Evolutionary conservation across 1,284 basidiomycete species (phyloP), one percentile per base, ranked within the genome.

Genomic region (Rhodotorula sp.): DNA sequence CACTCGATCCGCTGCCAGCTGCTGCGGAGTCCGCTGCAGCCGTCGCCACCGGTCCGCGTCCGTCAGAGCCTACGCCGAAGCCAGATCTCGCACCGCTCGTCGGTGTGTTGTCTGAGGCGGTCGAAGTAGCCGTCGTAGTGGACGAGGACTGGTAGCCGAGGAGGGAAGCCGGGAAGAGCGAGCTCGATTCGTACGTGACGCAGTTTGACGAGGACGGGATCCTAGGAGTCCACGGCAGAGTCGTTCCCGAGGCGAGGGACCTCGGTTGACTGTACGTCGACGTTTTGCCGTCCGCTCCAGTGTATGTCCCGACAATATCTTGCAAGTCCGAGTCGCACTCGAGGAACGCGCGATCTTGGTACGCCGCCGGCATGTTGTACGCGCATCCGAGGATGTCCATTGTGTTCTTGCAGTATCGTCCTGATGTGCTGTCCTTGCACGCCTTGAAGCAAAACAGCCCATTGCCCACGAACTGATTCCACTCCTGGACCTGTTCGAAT

Each of bases 161-260:
- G 26, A 54, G 53, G 14, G 53, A 26, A 12, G 64, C 74, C 5
- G 79, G 82, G 80, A 80, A 90, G 42, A 91, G 82, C 22, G 82
- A 83, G 2, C 84, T 77, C 26, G 86, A 87, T 26, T 82, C 77
- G 79, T 83, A 87, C 1, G 85, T 84, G 30, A 83, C 82, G 78
- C 90, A 92, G 81, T 86, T 86, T 60, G 85, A 87, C 46, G 85
- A 85, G 4, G 85, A 79, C 12, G 90, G 88, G 42, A 87, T 80
- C 18, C 79, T 79, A 24, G 88, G 82, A 1, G 82, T 82, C 81
- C 88, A 91, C 0, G 89, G 88, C 26, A 66, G 69, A 33, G 49
- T 45, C 44, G 63, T 45, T 4, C n/a, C 58, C n/a, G 65, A 48
- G 30, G 53, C 48, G 4, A 24, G 37, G 12, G 37, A 30, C 0